phyloP scores from a whole-genome alignment of 176 grass and related monocot species.

The Oryza officinalis region DNA sequence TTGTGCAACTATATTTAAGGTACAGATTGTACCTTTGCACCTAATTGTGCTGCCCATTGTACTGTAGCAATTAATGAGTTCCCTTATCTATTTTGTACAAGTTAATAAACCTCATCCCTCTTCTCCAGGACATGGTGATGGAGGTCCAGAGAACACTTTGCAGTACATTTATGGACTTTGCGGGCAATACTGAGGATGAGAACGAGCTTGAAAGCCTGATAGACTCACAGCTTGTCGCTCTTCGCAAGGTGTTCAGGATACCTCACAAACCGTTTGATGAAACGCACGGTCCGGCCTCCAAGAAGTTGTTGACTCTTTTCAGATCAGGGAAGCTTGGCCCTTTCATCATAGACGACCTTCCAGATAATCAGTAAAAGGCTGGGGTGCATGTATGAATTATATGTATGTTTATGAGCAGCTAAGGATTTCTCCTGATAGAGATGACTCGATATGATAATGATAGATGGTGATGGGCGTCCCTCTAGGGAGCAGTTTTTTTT shows the following conservation, averaged over 20 bases:
- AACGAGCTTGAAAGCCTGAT: constrained; percentile 73
- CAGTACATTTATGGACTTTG: constrained; percentile 60
- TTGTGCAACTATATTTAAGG: not conserved
- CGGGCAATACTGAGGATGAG: constrained; percentile 69
- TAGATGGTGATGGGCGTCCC: not conserved
- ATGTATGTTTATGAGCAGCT: not conserved
- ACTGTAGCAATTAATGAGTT: constrained; percentile 26
- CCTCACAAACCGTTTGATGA: constrained; percentile 66
- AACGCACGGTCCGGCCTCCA: constrained; percentile 56
- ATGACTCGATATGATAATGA: not conserved
- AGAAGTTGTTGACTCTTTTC: constrained; percentile 88
- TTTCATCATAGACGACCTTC: constrained; percentile 83
- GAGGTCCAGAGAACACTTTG: constrained; percentile 72
- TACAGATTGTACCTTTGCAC: not conserved
- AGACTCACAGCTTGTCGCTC: constrained; percentile 60
- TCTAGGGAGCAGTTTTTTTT: not conserved
- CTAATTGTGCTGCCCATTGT: not conserved
- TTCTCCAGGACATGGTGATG: constrained; percentile 66
- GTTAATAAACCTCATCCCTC: constrained; percentile 9
- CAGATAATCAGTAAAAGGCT: constrained; percentile 36
- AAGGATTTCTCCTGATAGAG: not conserved
- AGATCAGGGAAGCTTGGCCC: constrained; percentile 76
- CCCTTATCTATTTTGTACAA: not conserved
- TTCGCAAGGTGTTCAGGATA: constrained; percentile 78
- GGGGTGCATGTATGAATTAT: not conserved